phyloP scores from a whole-genome alignment of 495 filamentous ascomycete species.

The Penicillium desertorum region DNA sequence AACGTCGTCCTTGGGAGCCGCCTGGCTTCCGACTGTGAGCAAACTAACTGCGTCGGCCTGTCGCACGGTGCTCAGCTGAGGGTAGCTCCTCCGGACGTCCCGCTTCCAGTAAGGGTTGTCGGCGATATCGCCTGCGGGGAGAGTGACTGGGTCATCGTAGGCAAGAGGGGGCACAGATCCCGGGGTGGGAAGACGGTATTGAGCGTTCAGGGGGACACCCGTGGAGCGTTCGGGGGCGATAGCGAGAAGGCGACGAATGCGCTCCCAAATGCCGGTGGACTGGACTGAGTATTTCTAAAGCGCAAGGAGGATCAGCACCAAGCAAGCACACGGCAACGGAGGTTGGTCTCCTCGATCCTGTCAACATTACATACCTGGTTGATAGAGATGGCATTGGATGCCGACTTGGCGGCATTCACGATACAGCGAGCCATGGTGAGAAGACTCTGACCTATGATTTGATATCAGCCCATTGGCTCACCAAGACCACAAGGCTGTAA shows the following conservation, averaged over 20 bases:
- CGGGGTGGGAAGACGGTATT: constrained; percentile 86
- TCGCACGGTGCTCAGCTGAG: constrained; percentile 72
- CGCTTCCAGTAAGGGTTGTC: constrained; percentile 99
- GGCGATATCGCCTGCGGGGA: constrained; percentile 91
- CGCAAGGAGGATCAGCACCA: neutral
- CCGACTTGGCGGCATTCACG: constrained; percentile 45
- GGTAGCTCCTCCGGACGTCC: constrained; percentile 81
- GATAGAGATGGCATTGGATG: constrained; percentile 40
- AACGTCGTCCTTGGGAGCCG: constrained; percentile 72
- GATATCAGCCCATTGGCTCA: constrained; percentile 14
- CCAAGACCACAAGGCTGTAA: neutral
- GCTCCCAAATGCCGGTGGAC: constrained; percentile 85
- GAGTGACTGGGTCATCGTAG: constrained; percentile 88
- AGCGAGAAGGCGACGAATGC: constrained; percentile 71
- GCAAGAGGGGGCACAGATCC: constrained; percentile 69
- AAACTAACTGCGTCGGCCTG: constrained; percentile 86
- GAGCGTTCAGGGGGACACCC: constrained; percentile 88
- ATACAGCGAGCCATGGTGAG: constrained; percentile 43
- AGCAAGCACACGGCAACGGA: neutral
- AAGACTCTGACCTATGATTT: constrained; percentile 30
- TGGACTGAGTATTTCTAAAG: constrained; percentile 95
- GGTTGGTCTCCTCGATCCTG: neutral
- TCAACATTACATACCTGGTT: constrained; percentile 33
- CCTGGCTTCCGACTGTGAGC: constrained; percentile 79
- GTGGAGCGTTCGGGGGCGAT: constrained; percentile 87